These are phyloP conservation scores for Hypericum androsaemum DNA, from an alignment of 345 rosid species.

Conservation along the genomic window DNA sequence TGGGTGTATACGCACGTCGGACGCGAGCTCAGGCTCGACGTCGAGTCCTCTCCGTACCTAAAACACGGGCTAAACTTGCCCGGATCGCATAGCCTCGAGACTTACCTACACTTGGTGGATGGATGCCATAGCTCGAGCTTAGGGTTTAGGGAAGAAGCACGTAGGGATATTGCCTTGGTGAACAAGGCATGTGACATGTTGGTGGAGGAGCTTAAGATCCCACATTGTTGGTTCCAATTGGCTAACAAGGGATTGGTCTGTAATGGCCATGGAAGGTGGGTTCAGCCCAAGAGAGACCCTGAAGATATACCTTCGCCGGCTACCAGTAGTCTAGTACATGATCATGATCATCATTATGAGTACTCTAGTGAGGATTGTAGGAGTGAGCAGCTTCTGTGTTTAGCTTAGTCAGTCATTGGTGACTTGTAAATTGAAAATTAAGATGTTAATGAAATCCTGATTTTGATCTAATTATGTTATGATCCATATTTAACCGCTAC, in stretches of 20 bases:
- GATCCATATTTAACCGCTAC: too few relatives aligned
- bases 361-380: too few relatives aligned
- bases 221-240: constrained; percentile 45
- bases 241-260: constrained; percentile 51
- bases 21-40: constrained; percentile 38
- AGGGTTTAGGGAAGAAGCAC: constrained; percentile 38
- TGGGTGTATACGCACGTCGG: constrained; percentile 65
- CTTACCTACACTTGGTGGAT: constrained; percentile 50
- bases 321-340: too few relatives aligned
- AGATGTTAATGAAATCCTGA: too few relatives aligned
- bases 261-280: constrained; percentile 63
- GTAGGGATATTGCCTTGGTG: constrained; percentile 53
- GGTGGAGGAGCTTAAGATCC: constrained; percentile 42
- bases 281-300: constrained; percentile 44
- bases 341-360: too few relatives aligned
- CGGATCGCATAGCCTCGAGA: constrained; percentile 45
- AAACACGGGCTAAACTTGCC: constrained; percentile 29
- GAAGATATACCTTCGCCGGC: constrained; percentile 71
- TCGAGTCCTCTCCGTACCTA: constrained; percentile 33
- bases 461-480: too few relatives aligned
- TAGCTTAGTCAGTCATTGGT: too few relatives aligned
- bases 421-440: too few relatives aligned
- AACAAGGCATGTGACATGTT: constrained; percentile 48
- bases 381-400: too few relatives aligned
- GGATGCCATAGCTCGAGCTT: constrained; percentile 36